Base-by-base conservation (phyloP, 2,329 filamentous ascomycete genomes). In the Aspergillus luchuensis region DNA sequence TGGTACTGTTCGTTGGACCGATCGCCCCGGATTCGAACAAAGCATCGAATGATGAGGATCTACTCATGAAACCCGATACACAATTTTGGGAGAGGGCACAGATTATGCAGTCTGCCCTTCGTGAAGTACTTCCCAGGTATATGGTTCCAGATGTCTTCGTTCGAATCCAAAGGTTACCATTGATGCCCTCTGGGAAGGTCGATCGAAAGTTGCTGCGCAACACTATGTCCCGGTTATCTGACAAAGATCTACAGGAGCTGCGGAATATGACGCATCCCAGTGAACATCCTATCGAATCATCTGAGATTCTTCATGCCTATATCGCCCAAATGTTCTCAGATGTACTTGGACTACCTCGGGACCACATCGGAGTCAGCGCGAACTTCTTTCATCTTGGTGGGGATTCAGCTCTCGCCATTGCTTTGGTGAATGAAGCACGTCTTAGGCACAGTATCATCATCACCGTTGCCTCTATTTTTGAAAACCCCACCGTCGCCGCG, bases 311-410 rank as follows among this genome's bases (percentile, higher is more conserved):
- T 4, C 30, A 33, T 33, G 30, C 3, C 4, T 33, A 11, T 33
- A 33, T 33, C 11, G 10, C 30, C 30, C 30, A 33, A 10, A 5
- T 33, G 30, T 33, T 33, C n/a, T 30, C 49, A 1, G 4, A 1
- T 19, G n/a, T 21, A 6, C 15, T 33, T 4, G 17, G n/a, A 8
- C 3, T 19, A 19, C 28, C 28, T 19, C n/a, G 3, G 2, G 8
- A 36, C 28, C 10, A 25, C 3, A 2, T 52, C 4, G 49, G 11
- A 2, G 13, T 36, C 11, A 17, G 21, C 30, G 11, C 19, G 3
- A 53, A 45, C 30, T 58, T 58, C 38, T 53, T 58, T 25, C 13
- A 17, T 8, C 7, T 58, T 13, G 56, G 56, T 1, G 56, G 49
- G 1, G 56, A 58, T 10, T 58, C 56, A 4, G 19, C 53, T 10